phyloP scores from a whole-genome alignment of 2,329 filamentous ascomycete species.

The Tolypocladium album region DNA sequence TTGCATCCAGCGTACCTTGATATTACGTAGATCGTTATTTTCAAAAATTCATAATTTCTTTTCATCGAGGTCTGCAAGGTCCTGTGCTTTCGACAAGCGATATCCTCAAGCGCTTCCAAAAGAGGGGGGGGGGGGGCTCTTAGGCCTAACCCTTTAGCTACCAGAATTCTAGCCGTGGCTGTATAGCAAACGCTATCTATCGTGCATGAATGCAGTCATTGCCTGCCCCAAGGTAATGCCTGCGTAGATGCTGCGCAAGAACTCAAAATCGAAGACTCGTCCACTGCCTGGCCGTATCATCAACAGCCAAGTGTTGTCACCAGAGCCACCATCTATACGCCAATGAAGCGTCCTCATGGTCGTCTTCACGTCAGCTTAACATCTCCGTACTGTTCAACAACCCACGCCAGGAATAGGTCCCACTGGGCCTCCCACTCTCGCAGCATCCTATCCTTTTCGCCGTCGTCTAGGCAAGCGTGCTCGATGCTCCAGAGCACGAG shows the following conservation, averaged over 20 bases:
- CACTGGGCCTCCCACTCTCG: conserved; percentile 43
- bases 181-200: not conserved
- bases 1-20: not conserved
- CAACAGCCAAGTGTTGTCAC: not conserved
- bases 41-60: not conserved
- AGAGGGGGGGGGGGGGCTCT: not conserved
- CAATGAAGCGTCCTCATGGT: not conserved
- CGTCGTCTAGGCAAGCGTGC: conserved; percentile 41
- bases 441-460: conserved; percentile 26
- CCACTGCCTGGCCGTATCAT: not conserved
- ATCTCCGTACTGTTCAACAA: conserved; percentile 31
- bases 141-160: not conserved
- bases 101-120: no score
- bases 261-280: no score
- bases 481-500: conserved; percentile 52
- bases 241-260: not conserved
- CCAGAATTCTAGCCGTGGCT: not conserved
- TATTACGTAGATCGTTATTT: not conserved
- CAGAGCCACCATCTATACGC: not conserved
- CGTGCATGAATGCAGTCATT: not conserved
- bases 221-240: not conserved
- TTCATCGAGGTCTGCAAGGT: not conserved
- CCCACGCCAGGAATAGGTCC: conserved; percentile 44
- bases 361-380: not conserved
- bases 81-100: not conserved